phyloP scores from a whole-genome alignment of 331 rosid genomes.

The Telfairia occidentalis region DNA sequence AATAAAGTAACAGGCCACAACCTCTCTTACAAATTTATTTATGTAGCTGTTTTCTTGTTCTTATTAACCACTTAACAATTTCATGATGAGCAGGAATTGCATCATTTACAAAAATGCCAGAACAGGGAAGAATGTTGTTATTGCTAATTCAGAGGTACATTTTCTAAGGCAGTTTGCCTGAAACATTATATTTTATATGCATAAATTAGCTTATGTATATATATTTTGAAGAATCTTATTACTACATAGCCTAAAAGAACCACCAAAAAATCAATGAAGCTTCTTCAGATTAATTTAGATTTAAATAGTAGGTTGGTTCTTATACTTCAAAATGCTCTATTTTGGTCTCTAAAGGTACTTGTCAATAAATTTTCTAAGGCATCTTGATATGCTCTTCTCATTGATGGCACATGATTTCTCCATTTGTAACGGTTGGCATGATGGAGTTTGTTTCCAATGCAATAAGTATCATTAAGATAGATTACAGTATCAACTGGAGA shows the following conservation, averaged over 20 bases:
- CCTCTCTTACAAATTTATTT: background rate
- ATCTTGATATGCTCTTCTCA: too few relatives aligned
- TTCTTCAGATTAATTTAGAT: background rate
- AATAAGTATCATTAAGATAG: too few relatives aligned
- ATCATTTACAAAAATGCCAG: constrained; percentile 79
- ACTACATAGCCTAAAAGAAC: background rate
- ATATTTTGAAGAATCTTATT: background rate
- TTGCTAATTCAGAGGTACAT: constrained; percentile 67
- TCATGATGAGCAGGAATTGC: constrained; percentile 46
- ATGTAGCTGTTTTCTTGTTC: background rate
- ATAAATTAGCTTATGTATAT: background rate
- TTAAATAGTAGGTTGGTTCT: background rate
- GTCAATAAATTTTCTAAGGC: too few relatives aligned
- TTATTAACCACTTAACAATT: constrained; percentile 14
- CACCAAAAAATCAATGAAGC: background rate
- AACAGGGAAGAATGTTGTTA: constrained; percentile 55
- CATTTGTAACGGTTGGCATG: too few relatives aligned
- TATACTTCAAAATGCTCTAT: background rate
- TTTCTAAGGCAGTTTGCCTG: background rate
- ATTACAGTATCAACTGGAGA: too few relatives aligned
- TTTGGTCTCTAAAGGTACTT: background rate
- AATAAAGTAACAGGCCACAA: constrained; percentile 36
- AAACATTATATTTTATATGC: background rate
- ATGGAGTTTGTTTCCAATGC: too few relatives aligned
- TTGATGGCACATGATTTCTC: too few relatives aligned